These are phyloP conservation scores for Acanthamoeba culbertsoni DNA, from an alignment of 208 protist species.

Conservation along the genomic window DNA sequence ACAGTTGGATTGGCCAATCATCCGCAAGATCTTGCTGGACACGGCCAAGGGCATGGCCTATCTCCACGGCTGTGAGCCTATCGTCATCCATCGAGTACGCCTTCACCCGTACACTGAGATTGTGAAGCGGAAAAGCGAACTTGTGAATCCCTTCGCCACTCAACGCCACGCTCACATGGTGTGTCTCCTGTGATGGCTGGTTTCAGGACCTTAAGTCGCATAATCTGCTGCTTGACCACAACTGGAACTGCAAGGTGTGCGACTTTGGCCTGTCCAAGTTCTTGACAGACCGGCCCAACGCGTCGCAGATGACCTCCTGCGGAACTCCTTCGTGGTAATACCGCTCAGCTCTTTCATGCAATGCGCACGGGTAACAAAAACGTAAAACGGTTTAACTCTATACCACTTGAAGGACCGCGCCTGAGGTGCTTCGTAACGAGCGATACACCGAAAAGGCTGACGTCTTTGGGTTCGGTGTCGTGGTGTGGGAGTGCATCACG, in stretches of 20 bases:
- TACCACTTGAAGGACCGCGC: constrained; percentile 58
- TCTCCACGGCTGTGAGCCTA: constrained; percentile 35
- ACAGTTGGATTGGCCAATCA: constrained; percentile 25
- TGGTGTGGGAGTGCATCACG: constrained; percentile 15
- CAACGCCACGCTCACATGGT: too few species aligned
- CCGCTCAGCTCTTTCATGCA: background rate
- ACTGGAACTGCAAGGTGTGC: constrained; percentile 58
- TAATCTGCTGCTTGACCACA: constrained; percentile 50
- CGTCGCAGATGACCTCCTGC: constrained; percentile 49
- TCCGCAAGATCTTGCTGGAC: constrained; percentile 31
- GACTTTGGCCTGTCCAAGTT: constrained; percentile 58
- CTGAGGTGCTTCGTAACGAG: constrained; percentile 53
- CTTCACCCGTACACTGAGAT: background rate
- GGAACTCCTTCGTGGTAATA: constrained; percentile 36
- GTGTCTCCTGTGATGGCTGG: too few species aligned
- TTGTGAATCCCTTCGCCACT: too few species aligned
- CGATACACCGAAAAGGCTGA: constrained; percentile 40
- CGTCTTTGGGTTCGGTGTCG: constrained; percentile 36
- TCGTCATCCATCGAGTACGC: constrained; percentile 26
- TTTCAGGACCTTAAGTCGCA: constrained; percentile 43
- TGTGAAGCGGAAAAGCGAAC: too few species aligned
- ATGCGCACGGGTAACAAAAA: too few species aligned
- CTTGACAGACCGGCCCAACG: background rate
- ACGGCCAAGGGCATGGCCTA: constrained; percentile 42
- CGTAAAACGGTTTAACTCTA: too few species aligned